These are phyloP conservation scores for Ceratocystis colombiana DNA, from an alignment of 2,329 filamentous ascomycete species.

Conservation along the genomic window DNA sequence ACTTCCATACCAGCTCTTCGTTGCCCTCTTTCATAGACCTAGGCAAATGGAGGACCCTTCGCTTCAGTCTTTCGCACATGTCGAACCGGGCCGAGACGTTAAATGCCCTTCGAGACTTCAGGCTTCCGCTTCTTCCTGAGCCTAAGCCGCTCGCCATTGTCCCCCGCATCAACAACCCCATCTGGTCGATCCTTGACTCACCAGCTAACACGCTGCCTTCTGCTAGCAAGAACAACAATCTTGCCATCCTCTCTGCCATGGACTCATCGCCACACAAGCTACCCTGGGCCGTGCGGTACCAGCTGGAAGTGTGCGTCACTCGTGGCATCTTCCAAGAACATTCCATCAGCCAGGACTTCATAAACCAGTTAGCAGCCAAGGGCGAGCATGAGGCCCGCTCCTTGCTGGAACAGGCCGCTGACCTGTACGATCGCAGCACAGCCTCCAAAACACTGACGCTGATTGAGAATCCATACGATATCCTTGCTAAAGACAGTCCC, in stretches of 20 bases:
- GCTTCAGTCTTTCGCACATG: conserved; percentile 35
- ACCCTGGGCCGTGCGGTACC: conserved; percentile 68
- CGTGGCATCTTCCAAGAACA: conserved; percentile 66
- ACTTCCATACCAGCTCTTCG: conserved; percentile 34
- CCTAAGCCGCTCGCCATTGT: conserved; percentile 1
- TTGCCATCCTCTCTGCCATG: conserved; percentile 17
- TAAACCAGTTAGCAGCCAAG: conserved; percentile 46
- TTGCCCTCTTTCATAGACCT: conserved; percentile 39
- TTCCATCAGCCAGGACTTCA: conserved; percentile 57
- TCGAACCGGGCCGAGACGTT: conserved; percentile 35
- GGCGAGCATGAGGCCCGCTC: conserved; percentile 45
- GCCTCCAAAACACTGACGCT: conserved; percentile 39
- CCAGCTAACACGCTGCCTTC: background rate
- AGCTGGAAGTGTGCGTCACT: conserved; percentile 89
- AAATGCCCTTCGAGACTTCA: conserved; percentile 58
- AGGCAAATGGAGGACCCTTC: conserved; percentile 49
- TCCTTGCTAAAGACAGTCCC: conserved; percentile 51
- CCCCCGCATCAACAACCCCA: background rate
- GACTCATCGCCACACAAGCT: conserved; percentile 33
- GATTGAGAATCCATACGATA: conserved; percentile 58
- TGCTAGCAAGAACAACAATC: conserved; percentile 12
- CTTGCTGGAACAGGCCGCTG: conserved; percentile 64
- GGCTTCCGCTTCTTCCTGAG: conserved; percentile 33
- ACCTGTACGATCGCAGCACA: conserved; percentile 30
- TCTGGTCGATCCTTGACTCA: conserved; percentile 19